A percentile compares a stretch with the other conserved stretches of the same genome.
Conservation (phyloP, 176 grass and related monocot genomes). For the Carex kokanica region DNA sequence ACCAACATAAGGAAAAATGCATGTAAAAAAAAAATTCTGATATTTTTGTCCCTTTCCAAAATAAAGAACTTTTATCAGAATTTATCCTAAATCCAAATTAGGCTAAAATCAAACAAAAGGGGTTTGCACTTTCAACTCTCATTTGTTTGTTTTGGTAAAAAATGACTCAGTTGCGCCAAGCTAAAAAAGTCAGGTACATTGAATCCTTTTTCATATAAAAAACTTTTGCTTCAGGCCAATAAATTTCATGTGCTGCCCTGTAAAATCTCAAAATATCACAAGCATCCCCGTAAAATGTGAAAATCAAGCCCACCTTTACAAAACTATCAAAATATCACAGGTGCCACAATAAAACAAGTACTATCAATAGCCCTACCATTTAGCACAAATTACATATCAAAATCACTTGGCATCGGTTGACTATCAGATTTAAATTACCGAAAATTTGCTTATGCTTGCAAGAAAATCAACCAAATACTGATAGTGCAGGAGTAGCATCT, state of each 20-base stretch:
- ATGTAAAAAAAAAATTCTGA: not conserved
- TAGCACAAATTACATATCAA: not conserved
- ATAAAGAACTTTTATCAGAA: not conserved
- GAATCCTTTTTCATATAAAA: not conserved
- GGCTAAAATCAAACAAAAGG: not conserved
- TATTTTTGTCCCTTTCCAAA: not conserved
- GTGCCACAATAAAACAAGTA: not conserved
- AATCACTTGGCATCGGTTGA: not conserved
- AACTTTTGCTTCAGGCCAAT: not conserved
- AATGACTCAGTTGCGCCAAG: not conserved
- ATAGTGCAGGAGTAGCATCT: not conserved
- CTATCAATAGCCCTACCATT: not conserved
- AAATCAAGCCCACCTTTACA: not conserved
- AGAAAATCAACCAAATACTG: too few relatives aligned
- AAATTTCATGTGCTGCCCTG: not conserved
- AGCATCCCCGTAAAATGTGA: not conserved
- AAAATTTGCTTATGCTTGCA: not conserved
- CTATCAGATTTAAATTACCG: not conserved
- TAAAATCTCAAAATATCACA: not conserved
- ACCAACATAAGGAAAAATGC: not conserved
- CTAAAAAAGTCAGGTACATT: not conserved
- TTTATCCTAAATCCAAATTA: not conserved
- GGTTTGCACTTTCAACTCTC: not conserved
- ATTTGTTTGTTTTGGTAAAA: not conserved
- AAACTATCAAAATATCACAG: not conserved